phyloP scores from a whole-genome alignment of 169 alveolate genomes.

The Babesia gibsoni region DNA sequence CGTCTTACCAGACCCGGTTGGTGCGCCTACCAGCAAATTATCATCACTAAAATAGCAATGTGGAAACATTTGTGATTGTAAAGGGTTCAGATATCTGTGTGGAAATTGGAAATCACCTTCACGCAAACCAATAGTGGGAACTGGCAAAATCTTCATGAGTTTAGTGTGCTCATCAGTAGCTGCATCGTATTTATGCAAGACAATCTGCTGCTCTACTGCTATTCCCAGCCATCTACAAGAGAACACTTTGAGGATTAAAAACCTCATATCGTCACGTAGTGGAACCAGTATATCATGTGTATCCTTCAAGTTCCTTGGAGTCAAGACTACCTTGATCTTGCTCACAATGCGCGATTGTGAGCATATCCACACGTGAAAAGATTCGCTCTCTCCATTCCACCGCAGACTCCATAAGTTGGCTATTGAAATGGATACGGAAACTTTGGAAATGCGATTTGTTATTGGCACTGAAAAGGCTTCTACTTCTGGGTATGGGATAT shows the following conservation, averaged over 20 bases:
- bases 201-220: conserved; percentile 17
- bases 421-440: conserved; percentile 78
- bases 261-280: conserved; percentile 9
- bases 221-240: conserved; percentile 57
- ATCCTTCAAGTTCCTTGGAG: not conserved
- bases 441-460: conserved; percentile 80
- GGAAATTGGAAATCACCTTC: not conserved
- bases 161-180: conserved; percentile 44
- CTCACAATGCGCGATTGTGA: conserved; percentile 24
- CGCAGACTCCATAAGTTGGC: conserved; percentile 84
- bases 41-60: conserved; percentile 92
- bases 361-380: conserved; percentile 60
- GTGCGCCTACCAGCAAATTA: conserved; percentile 99
- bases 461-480: conserved; percentile 78
- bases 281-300: conserved; percentile 43
- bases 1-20: conserved; percentile 99
- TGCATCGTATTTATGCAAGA: not conserved
- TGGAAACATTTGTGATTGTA: conserved; percentile 95
- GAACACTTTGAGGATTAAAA: conserved; percentile 30
- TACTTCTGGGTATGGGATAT: conserved; percentile 83
- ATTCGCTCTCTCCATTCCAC: conserved; percentile 84
- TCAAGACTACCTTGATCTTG: conserved; percentile 21
- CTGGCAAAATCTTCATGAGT: conserved; percentile 41
- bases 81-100: conserved; percentile 90
- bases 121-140: conserved; percentile 33